phyloP scores from a whole-genome alignment of 164 flowering plant species.

The Berberis vulgaris region DNA sequence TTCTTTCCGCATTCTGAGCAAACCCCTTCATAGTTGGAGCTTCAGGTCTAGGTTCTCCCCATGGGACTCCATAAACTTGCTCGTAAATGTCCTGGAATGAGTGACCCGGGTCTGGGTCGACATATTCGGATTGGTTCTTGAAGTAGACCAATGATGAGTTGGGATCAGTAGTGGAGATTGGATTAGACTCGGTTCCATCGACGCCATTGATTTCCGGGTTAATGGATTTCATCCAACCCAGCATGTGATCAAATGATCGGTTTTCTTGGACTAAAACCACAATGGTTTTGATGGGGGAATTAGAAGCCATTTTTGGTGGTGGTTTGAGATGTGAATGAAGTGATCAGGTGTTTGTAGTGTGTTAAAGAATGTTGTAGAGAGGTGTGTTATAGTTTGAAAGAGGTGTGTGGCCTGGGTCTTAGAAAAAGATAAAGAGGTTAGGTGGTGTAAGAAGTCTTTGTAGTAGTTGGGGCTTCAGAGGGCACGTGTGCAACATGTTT shows the following conservation, averaged over 20 bases:
- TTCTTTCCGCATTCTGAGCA: constrained; percentile 55
- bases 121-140: constrained; percentile 24
- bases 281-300: constrained; percentile 15
- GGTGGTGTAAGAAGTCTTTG: no score
- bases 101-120: constrained; percentile 42
- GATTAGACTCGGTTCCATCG: constrained; percentile 30
- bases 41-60: constrained; percentile 10
- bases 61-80: constrained; percentile 5
- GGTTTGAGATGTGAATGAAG: no score
- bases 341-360: no score
- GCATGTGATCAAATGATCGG: background rate
- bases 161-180: constrained; percentile 16
- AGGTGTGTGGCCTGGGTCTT: no score
- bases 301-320: no score
- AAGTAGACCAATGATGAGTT: constrained; percentile 18
- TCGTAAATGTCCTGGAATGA: constrained; percentile 5
- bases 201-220: constrained; percentile 34
- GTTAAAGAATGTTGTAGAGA: no score
- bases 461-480: no score
- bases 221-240: constrained; percentile 34
- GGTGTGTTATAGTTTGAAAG: no score
- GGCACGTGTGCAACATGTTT: no score
- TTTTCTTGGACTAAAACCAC: no score
- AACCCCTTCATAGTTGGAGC: constrained; percentile 74
- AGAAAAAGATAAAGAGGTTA: no score